Percentiles rank a stretch among this genome's conserved stretches.
phyloP scores from a whole-genome alignment of 148 eudicot species.

The Chenopodium formosanum region DNA sequence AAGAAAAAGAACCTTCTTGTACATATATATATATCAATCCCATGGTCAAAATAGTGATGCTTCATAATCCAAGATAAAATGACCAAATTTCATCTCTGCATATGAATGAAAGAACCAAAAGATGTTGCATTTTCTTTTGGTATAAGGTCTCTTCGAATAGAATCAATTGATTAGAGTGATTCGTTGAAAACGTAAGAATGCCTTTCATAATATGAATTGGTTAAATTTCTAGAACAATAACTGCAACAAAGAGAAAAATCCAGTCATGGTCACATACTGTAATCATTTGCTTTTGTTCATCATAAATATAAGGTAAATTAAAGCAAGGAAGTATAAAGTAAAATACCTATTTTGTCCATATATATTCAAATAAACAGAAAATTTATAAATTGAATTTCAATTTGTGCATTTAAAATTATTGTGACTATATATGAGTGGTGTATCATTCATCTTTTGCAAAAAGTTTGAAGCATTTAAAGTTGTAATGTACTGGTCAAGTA shows the following conservation, averaged over 20 bases:
- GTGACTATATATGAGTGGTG: no score
- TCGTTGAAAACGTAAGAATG: background rate
- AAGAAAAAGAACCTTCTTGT: background rate
- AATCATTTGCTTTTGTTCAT: no score
- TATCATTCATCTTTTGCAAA: no score
- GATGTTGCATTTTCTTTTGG: slow-evolving; percentile 5
- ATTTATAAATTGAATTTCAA: no score
- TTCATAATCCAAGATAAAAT: slow-evolving; percentile 2
- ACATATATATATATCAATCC: background rate
- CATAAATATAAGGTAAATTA: no score
- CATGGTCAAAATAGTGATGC: background rate
- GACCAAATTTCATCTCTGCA: slow-evolving; percentile 11
- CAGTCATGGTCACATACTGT: background rate
- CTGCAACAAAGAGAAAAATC: slow-evolving; percentile 17
- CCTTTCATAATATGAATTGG: background rate
- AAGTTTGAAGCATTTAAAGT: no score
- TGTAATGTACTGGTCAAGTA: background rate
- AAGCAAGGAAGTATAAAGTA: no score
- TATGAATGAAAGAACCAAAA: slow-evolving; percentile 13
- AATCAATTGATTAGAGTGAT: background rate
- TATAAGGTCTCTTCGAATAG: background rate
- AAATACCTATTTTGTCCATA: no score
- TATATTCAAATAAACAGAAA: no score
- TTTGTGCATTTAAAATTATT: no score
- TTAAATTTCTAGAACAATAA: slow-evolving; percentile 39